These are phyloP conservation scores for Gypsophila paniculata DNA, from an alignment of 179 eudicot species.

Conservation along the genomic window DNA sequence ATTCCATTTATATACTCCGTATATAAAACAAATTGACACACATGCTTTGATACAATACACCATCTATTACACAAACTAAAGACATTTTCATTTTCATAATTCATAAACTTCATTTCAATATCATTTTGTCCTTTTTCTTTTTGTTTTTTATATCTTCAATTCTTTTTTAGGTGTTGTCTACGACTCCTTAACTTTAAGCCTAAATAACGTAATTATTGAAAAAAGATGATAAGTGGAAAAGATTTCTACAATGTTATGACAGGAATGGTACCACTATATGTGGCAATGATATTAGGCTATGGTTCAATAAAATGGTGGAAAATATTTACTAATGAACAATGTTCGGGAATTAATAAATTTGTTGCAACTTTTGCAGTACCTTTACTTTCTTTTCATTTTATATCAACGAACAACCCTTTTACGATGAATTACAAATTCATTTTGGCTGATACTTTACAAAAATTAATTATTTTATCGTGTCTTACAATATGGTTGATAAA, in stretches of 20 bases:
- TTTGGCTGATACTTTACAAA: slow-evolving; percentile 78
- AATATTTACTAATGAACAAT: slow-evolving; percentile 68
- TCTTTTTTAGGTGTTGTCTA: too few relatives aligned
- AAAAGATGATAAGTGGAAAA: slow-evolving; percentile 47
- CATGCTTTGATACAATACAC: too few relatives aligned
- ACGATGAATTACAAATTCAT: slow-evolving; percentile 70
- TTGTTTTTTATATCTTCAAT: too few relatives aligned
- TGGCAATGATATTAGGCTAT: slow-evolving; percentile 81
- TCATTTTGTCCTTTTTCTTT: too few relatives aligned
- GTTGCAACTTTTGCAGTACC: slow-evolving; percentile 84
- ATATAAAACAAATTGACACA: too few relatives aligned
- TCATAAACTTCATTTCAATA: too few relatives aligned
- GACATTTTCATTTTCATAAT: too few relatives aligned
- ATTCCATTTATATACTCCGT: too few relatives aligned
- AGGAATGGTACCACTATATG: slow-evolving; percentile 74
- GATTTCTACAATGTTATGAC: slow-evolving; percentile 90
- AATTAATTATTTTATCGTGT: slow-evolving; percentile 42
- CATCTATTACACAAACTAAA: too few relatives aligned
- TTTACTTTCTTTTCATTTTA: slow-evolving; percentile 76
- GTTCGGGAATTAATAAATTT: slow-evolving; percentile 78
- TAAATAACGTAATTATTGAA: too few relatives aligned
- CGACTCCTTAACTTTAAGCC: too few relatives aligned
- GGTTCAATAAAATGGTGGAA: slow-evolving; percentile 94
- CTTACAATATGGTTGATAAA: slow-evolving; percentile 49
- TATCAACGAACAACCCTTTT: slow-evolving; percentile 68